Evolutionary conservation across 2,329 filamentous ascomycete species (phyloP).

Genomic region (Pseudopyricularia cyperi): DNA sequence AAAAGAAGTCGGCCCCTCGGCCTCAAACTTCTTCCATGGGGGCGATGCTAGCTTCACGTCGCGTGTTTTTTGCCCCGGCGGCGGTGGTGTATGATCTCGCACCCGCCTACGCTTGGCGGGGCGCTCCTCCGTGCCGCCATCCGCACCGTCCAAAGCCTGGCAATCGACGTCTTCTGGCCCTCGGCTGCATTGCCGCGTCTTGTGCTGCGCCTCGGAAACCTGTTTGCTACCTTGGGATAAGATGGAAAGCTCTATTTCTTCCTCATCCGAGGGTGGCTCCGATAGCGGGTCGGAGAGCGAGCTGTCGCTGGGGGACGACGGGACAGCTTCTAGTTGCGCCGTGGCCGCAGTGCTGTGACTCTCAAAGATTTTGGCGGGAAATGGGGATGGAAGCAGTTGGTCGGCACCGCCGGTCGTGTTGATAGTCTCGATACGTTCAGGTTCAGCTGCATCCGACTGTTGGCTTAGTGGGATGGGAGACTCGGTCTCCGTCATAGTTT

Average conservation of each 20-base stretch:
- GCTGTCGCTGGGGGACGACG: neutral
- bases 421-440: neutral
- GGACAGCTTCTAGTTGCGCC: neutral
- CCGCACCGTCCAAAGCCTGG: neutral
- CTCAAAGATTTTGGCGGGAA: slow-evolving; percentile 5
- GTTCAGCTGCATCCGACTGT: slow-evolving; percentile 14
- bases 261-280: slow-evolving; percentile 3
- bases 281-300: slow-evolving; percentile 1
- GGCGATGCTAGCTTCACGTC: slow-evolving; percentile 52
- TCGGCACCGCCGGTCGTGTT: slow-evolving; percentile 10
- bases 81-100: slow-evolving; percentile 23
- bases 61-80: slow-evolving; percentile 21
- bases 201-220: neutral
- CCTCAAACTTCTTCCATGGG: slow-evolving; percentile 80
- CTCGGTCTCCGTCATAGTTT: slow-evolving; percentile 49
- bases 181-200: neutral
- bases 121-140: slow-evolving; percentile 8
- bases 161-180: neutral
- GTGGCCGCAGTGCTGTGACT: neutral
- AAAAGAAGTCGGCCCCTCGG: slow-evolving; percentile 80
- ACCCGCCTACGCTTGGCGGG: slow-evolving; percentile 55
- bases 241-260: neutral
- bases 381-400: neutral
- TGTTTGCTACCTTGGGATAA: neutral
- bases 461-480: slow-evolving; percentile 34